Evolutionary conservation across 2,329 filamentous ascomycete genomes (phyloP).

Genomic region (Aschersonia sp.): DNA sequence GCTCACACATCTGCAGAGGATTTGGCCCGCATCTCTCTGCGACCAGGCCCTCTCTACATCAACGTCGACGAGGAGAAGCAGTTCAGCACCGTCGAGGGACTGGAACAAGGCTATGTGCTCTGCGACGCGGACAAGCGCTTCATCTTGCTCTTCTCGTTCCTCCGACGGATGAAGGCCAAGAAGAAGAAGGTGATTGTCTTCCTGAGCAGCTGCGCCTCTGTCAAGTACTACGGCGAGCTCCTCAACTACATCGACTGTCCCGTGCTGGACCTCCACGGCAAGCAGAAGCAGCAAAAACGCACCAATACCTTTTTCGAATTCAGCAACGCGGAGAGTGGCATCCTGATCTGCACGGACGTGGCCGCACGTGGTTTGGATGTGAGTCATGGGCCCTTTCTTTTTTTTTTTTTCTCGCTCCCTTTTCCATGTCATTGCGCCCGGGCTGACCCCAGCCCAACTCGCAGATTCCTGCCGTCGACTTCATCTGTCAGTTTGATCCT

Average conservation of each 20-base stretch:
- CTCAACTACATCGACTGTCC: constrained; percentile 96
- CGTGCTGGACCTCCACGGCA: constrained; percentile 75
- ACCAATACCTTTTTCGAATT: constrained; percentile 99
- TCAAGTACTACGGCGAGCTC: constrained; percentile 90
- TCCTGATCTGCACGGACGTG: constrained; percentile 90
- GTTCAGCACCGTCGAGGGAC: constrained; percentile 78
- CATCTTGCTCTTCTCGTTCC: constrained; percentile 82
- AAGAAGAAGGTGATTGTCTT: constrained; percentile 99
- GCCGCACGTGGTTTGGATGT: constrained; percentile 86
- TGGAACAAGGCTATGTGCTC: constrained; percentile 92
- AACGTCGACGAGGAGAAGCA: constrained; percentile 87
- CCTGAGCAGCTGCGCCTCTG: constrained; percentile 81
- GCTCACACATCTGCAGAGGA: constrained; percentile 50
- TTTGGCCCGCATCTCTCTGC: constrained; percentile 81
- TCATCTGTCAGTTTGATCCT: constrained; percentile 91
- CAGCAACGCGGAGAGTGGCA: constrained; percentile 59
- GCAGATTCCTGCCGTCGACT: constrained; percentile 83
- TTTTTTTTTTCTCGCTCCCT: neutral
- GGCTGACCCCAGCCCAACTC: constrained; percentile 1
- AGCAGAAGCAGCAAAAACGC: constrained; percentile 98
- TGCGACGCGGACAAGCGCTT: constrained; percentile 92
- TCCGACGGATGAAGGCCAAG: constrained; percentile 61
- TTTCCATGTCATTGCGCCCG: neutral
- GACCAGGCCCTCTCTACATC: constrained; percentile 85
- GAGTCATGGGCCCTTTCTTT: constrained; percentile 14